A percentile compares a stretch with the other conserved stretches of the same genome.
Evolutionary conservation across 2,329 filamentous ascomycete species (phyloP).

Genomic region (Fusarium begoniae): DNA sequence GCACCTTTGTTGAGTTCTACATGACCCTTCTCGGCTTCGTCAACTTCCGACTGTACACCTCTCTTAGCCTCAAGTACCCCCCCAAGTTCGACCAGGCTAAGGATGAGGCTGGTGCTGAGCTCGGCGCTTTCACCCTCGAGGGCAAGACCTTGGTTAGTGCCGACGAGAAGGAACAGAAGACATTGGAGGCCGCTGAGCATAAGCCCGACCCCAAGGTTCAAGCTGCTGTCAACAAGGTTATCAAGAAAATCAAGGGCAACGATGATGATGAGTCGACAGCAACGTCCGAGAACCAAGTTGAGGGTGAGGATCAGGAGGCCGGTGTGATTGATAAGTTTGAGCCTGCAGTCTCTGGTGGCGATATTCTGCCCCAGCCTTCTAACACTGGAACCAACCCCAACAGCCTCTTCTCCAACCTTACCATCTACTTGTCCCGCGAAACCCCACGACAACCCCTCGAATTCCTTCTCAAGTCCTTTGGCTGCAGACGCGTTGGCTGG

Average conservation of each 20-base stretch:
- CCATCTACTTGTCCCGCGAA: constrained; percentile 93
- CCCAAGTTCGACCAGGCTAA: constrained; percentile 89
- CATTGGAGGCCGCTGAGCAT: constrained; percentile 58
- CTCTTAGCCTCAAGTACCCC: constrained; percentile 90
- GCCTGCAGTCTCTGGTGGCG: constrained; percentile 82
- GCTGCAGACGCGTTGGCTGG: constrained; percentile 96
- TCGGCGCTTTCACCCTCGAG: constrained; percentile 91
- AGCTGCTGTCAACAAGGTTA: constrained; percentile 73
- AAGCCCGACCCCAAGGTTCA: constrained; percentile 70
- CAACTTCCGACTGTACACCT: constrained; percentile 94
- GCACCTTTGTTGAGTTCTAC: constrained; percentile 98
- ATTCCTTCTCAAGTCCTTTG: constrained; percentile 92
- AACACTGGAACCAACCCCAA: constrained; percentile 72
- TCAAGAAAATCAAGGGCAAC: constrained; percentile 71
- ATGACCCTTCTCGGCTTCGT: constrained; percentile 95
- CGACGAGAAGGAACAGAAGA: constrained; percentile 58
- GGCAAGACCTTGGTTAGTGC: constrained; percentile 69
- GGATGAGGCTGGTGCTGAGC: constrained; percentile 89
- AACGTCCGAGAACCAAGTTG: constrained; percentile 52
- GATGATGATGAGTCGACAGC: constrained; percentile 55
- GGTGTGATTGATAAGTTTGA: constrained; percentile 91
- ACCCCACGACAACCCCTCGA: constrained; percentile 90
- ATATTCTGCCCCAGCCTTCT: constrained; percentile 83
- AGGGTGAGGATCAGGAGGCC: constrained; percentile 59
- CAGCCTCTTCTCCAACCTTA: constrained; percentile 86